A percentile compares a stretch with the other conserved stretches of the same genome.
These are phyloP conservation scores for Chlorella vulgaris DNA, from an alignment of 139 green algal species.

Conservation along the genomic window DNA sequence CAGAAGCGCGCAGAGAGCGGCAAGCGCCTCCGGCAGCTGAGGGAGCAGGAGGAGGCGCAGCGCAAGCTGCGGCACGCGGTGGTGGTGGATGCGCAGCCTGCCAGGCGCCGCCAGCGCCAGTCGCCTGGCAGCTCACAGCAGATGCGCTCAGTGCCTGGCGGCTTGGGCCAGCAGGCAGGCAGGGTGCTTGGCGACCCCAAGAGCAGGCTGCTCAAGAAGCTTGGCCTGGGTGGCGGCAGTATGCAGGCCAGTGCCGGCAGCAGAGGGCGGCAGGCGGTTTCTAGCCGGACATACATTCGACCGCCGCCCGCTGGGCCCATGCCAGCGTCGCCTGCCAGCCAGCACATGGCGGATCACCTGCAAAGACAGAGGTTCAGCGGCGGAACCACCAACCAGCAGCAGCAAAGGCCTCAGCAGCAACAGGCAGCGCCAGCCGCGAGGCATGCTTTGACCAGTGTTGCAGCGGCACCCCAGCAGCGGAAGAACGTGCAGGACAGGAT, in stretches of 20 bases:
- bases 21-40: slow-evolving; percentile 19
- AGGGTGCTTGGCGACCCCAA: neutral
- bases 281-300: too few species aligned
- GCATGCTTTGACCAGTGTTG: neutral
- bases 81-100: slow-evolving; percentile 5
- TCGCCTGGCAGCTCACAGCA: neutral
- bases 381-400: neutral
- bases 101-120: neutral
- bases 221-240: neutral
- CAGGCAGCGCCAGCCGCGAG: neutral
- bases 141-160: too few species aligned
- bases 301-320: neutral
- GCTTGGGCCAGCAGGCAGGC: neutral
- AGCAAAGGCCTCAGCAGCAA: neutral
- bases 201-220: slow-evolving; percentile 17
- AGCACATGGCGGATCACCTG: neutral
- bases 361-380: neutral
- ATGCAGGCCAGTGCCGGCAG: neutral
- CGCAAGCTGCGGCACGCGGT: neutral
- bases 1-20: slow-evolving; percentile 15
- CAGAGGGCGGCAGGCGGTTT: too few species aligned
- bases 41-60: slow-evolving; percentile 28
- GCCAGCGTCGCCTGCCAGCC: too few species aligned
- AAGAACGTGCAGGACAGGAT: neutral
- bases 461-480: neutral